Evolutionary conservation across 495 filamentous ascomycete species (phyloP).

Genomic region (Aspergillus funiculosus): DNA sequence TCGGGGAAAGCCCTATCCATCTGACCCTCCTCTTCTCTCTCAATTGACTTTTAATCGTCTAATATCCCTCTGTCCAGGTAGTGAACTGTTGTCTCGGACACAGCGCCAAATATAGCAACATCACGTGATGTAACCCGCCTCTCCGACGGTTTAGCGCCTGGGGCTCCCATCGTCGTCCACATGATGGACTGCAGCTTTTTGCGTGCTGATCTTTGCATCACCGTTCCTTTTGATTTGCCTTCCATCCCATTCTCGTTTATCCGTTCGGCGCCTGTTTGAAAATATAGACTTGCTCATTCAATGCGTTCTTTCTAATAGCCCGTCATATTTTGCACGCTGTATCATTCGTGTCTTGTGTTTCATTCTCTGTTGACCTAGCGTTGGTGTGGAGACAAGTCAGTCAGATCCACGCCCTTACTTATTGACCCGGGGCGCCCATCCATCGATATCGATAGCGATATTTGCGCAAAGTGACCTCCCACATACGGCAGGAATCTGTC

Average conservation of each 20-base stretch:
- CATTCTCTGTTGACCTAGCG: slow-evolving; percentile 9
- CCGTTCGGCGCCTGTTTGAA: neutral
- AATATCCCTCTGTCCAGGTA: too few species aligned
- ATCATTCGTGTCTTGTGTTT: slow-evolving; percentile 5
- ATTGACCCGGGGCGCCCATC: neutral
- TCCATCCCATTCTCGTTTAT: neutral
- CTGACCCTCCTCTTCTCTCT: too few species aligned
- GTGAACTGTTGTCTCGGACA: too few species aligned
- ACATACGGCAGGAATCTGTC: neutral
- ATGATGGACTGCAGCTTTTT: neutral
- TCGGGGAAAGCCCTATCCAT: neutral
- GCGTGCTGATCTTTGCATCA: slow-evolving; percentile 7
- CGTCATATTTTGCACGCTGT: neutral
- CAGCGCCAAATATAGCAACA: neutral
- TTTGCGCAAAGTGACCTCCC: slow-evolving; percentile 1
- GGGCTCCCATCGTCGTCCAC: neutral
- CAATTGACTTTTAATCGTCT: too few species aligned
- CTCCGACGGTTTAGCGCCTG: neutral
- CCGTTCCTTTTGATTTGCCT: neutral
- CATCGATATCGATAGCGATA: neutral
- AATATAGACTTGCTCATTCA: neutral
- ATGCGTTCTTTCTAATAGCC: neutral
- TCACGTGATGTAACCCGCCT: slow-evolving; percentile 11
- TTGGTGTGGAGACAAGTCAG: slow-evolving; percentile 19
- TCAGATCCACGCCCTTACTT: slow-evolving; percentile 16